These are phyloP conservation scores for Neurospora sp. DNA, from an alignment of 495 filamentous ascomycete genomes.

Conservation along the genomic window DNA sequence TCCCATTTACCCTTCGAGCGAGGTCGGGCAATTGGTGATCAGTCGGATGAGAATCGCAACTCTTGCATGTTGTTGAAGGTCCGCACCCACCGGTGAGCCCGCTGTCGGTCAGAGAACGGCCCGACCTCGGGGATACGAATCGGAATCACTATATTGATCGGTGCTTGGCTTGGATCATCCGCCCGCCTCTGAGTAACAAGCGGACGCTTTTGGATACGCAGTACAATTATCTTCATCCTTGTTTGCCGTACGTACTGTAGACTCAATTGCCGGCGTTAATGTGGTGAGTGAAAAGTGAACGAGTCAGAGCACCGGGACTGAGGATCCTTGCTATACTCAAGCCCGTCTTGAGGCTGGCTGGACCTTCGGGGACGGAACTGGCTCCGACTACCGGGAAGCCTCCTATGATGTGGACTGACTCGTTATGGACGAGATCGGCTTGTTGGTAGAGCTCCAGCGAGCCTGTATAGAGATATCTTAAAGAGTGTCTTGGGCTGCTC, in stretches of 20 bases:
- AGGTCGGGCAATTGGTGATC: not conserved
- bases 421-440: not conserved
- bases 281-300: not conserved
- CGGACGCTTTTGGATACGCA: not conserved
- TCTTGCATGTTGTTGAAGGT: not conserved
- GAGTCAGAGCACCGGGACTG: not conserved
- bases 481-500: not conserved
- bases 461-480: not conserved
- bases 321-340: not conserved
- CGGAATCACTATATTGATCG: not conserved
- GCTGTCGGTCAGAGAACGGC: not conserved
- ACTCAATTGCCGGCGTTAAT: not conserved
- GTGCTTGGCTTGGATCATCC: not conserved
- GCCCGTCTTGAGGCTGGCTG: not conserved
- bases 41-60: not conserved
- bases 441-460: not conserved
- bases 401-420: not conserved
- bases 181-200: not conserved
- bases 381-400: not conserved
- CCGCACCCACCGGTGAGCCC: not conserved
- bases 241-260: conserved; percentile 1
- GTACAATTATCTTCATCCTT: not conserved
- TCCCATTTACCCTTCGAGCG: not conserved
- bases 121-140: not conserved
- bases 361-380: not conserved